These are phyloP conservation scores for Hypocrella siamensis DNA, from an alignment of 2,329 filamentous ascomycete species.

Conservation along the genomic window DNA sequence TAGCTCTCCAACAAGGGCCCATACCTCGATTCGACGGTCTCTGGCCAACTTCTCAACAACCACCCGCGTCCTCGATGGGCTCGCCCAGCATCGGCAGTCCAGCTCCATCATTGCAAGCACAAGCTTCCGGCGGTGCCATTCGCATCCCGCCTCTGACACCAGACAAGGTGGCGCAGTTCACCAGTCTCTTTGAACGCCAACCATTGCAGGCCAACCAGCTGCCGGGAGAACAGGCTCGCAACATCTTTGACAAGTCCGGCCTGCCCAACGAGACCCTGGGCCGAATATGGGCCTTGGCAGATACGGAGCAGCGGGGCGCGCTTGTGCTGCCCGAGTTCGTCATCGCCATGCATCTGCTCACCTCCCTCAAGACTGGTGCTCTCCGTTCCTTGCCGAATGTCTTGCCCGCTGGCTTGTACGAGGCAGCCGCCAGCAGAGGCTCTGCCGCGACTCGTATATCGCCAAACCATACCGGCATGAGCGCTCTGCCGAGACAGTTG, in stretches of 20 bases:
- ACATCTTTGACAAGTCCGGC: conserved; percentile 87
- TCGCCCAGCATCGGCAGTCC: conserved; percentile 23
- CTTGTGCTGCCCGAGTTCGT: conserved; percentile 85
- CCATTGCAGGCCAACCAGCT: conserved; percentile 57
- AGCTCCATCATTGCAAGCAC: conserved; percentile 35
- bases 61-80: conserved; percentile 8
- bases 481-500: conserved; percentile 68
- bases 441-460: conserved; percentile 30
- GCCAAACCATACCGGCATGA: conserved; percentile 35
- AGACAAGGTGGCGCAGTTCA: conserved; percentile 82
- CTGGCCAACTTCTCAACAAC: conserved; percentile 7
- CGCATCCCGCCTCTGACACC: conserved; percentile 78
- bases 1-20: conserved; percentile 77
- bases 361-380: conserved; percentile 73
- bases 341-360: conserved; percentile 94
- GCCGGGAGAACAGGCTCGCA: conserved; percentile 73
- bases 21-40: conserved; percentile 84
- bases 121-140: conserved; percentile 52
- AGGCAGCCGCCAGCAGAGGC: conserved; percentile 69
- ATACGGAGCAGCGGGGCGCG: conserved; percentile 81
- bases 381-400: conserved; percentile 66
- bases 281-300: conserved; percentile 90
- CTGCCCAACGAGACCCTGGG: conserved; percentile 81
- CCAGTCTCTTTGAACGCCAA: conserved; percentile 80
- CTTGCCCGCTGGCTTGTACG: conserved; percentile 74